A percentile compares a stretch with the other conserved stretches of the same genome.
phyloP scores from a whole-genome alignment of 768 basidiomycete species.

The Cubamyces sp. region DNA sequence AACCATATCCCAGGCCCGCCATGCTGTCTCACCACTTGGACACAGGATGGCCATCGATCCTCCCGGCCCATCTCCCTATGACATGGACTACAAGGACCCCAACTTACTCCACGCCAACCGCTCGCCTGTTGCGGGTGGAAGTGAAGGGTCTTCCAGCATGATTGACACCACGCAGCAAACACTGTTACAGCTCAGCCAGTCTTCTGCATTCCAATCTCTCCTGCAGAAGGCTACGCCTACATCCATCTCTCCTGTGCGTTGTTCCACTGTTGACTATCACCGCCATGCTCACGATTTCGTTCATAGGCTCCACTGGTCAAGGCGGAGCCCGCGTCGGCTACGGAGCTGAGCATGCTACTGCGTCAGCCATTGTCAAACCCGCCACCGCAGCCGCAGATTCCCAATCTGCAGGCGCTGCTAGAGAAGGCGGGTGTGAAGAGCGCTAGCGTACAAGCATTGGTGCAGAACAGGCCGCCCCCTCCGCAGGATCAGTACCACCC shows the following conservation, averaged over 20 bases:
- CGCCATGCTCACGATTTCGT: background rate
- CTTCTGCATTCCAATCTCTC: slow-evolving; percentile 21
- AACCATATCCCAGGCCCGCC: slow-evolving; percentile 14
- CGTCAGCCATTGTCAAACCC: slow-evolving; percentile 4
- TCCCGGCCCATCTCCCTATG: slow-evolving; percentile 8
- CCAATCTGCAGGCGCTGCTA: slow-evolving; percentile 23
- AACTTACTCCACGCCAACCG: background rate
- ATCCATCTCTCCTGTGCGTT: background rate
- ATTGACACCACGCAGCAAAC: slow-evolving; percentile 24
- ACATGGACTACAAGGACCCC: slow-evolving; percentile 13
- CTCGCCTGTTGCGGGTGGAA: slow-evolving; percentile 1
- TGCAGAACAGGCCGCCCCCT: slow-evolving; percentile 10
- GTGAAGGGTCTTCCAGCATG: background rate
- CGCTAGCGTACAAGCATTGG: slow-evolving; percentile 13
- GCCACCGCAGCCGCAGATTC: slow-evolving; percentile 16
- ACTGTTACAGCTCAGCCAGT: slow-evolving; percentile 25
- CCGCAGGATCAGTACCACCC: slow-evolving; percentile 10
- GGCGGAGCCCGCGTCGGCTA: slow-evolving; percentile 12
- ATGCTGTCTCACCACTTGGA: slow-evolving; percentile 8
- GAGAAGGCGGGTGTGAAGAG: slow-evolving; percentile 23
- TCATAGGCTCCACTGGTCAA: background rate
- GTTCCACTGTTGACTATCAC: background rate
- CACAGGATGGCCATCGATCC: slow-evolving; percentile 12
- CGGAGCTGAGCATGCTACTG: slow-evolving; percentile 7
- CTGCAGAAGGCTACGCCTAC: slow-evolving; percentile 12